A percentile compares a stretch with the other conserved stretches of the same genome.
phyloP scores from a whole-genome alignment of 495 filamentous ascomycete genomes.

The Friedmanniomyces simplex region DNA sequence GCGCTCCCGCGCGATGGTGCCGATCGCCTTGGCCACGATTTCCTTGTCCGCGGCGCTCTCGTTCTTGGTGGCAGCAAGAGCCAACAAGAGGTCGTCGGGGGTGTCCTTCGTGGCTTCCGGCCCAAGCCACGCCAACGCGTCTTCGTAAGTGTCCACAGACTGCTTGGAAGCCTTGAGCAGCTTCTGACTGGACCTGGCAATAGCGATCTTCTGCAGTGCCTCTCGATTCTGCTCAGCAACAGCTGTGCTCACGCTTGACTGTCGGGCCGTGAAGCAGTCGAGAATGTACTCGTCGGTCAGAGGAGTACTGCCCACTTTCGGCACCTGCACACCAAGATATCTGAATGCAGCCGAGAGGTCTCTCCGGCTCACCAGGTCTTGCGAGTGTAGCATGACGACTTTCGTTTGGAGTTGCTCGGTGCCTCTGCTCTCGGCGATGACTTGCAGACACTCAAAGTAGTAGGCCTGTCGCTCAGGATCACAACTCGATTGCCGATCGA shows the following conservation, averaged over 20 bases:
- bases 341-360: slow-evolving; percentile 41
- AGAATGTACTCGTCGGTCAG: slow-evolving; percentile 46
- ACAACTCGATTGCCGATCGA: slow-evolving; percentile 31
- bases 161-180: slow-evolving; percentile 48
- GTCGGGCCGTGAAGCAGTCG: slow-evolving; percentile 44
- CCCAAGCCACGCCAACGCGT: slow-evolving; percentile 47
- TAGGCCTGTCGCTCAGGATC: slow-evolving; percentile 34
- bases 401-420: slow-evolving; percentile 35
- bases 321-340: slow-evolving; percentile 39
- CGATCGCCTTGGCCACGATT: slow-evolving; percentile 43
- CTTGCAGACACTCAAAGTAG: slow-evolving; percentile 41
- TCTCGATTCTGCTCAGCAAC: slow-evolving; percentile 43
- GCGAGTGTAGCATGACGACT: slow-evolving; percentile 33
- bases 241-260: slow-evolving; percentile 34
- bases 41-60: slow-evolving; percentile 30
- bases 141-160: slow-evolving; percentile 51
- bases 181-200: slow-evolving; percentile 39
- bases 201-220: slow-evolving; percentile 47
- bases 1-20: slow-evolving; percentile 45
- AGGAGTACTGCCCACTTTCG: slow-evolving; percentile 26
- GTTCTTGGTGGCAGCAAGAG: slow-evolving; percentile 27
- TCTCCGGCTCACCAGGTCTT: slow-evolving; percentile 31
- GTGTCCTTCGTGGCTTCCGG: slow-evolving; percentile 39
- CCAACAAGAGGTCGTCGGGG: slow-evolving; percentile 49
- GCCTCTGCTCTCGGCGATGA: slow-evolving; percentile 31